Evolutionary conservation across 2,329 filamentous ascomycete genomes (phyloP).

Genomic region (Dactylellina parvicollis): DNA sequence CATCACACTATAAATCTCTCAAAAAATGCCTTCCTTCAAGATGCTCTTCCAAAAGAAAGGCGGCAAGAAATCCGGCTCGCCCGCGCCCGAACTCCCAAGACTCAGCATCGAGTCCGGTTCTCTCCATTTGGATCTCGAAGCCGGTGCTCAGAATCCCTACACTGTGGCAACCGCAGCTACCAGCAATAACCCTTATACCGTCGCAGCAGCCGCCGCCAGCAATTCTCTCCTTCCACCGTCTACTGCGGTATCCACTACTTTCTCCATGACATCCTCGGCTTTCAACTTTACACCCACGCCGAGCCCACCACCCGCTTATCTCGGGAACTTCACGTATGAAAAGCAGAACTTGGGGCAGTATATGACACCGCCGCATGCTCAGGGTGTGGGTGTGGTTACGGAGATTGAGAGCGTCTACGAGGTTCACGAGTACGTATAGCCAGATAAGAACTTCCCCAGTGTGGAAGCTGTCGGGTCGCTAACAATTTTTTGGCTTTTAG

Average conservation of each 20-base stretch:
- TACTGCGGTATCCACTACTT: slow-evolving; percentile 17
- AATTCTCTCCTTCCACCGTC: slow-evolving; percentile 6
- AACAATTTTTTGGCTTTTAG: slow-evolving; percentile 11
- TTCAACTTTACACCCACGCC: slow-evolving; percentile 21
- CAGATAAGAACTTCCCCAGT: neutral
- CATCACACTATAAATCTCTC: neutral
- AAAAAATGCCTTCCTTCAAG: slow-evolving; percentile 10
- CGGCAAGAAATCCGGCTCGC: neutral
- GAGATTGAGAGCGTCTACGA: slow-evolving; percentile 48
- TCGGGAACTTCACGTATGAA: slow-evolving; percentile 13
- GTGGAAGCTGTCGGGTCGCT: no score
- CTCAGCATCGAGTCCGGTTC: slow-evolving; percentile 40
- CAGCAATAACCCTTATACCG: no score
- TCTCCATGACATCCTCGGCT: slow-evolving; percentile 10
- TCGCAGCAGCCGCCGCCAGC: neutral
- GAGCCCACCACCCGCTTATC: slow-evolving; percentile 32
- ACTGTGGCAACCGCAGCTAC: neutral
- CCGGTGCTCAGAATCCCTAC: neutral
- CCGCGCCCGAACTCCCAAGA: slow-evolving; percentile 19
- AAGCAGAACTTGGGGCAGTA: slow-evolving; percentile 25
- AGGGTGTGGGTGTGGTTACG: neutral
- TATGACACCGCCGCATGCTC: slow-evolving; percentile 34
- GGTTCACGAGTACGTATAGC: slow-evolving; percentile 28
- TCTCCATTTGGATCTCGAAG: slow-evolving; percentile 31
- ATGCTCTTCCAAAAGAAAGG: slow-evolving; percentile 11